These are phyloP conservation scores for Begonia masoniana DNA, from an alignment of 306 rosid species.

Conservation along the genomic window DNA sequence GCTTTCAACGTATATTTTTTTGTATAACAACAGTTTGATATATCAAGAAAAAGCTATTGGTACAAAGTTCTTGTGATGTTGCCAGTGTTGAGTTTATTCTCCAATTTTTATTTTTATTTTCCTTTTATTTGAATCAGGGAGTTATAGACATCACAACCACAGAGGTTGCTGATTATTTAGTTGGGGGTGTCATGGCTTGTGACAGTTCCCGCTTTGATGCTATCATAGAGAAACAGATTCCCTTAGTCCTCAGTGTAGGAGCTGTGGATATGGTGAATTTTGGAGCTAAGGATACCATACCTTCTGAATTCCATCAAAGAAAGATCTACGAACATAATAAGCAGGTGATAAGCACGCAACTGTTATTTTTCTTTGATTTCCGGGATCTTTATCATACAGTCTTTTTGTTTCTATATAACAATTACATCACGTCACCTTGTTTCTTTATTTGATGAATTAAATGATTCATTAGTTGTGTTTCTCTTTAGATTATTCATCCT, in stretches of 20 bases:
- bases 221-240: slow-evolving; percentile 52
- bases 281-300: slow-evolving; percentile 71
- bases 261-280: slow-evolving; percentile 92
- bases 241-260: slow-evolving; percentile 70
- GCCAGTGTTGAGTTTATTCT: background rate
- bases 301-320: slow-evolving; percentile 46
- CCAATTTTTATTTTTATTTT: no score
- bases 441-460: no score
- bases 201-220: slow-evolving; percentile 69
- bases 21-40: no score
- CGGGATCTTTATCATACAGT: slow-evolving; percentile 1
- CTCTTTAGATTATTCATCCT: no score
- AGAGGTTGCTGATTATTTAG: slow-evolving; percentile 74
- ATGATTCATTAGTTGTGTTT: no score
- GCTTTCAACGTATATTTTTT: no score
- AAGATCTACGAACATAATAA: slow-evolving; percentile 65
- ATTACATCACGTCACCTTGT: no score
- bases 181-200: slow-evolving; percentile 92
- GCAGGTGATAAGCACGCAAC: slow-evolving; percentile 40
- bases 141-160: slow-evolving; percentile 83
- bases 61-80: no score
- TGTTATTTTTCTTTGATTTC: slow-evolving; percentile 1
- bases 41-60: no score
- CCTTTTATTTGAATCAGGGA: slow-evolving; percentile 34
- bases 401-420: no score